Evolutionary conservation across 1,284 basidiomycete genomes (phyloP).

Genomic region (Malassezia yamatoensis): DNA sequence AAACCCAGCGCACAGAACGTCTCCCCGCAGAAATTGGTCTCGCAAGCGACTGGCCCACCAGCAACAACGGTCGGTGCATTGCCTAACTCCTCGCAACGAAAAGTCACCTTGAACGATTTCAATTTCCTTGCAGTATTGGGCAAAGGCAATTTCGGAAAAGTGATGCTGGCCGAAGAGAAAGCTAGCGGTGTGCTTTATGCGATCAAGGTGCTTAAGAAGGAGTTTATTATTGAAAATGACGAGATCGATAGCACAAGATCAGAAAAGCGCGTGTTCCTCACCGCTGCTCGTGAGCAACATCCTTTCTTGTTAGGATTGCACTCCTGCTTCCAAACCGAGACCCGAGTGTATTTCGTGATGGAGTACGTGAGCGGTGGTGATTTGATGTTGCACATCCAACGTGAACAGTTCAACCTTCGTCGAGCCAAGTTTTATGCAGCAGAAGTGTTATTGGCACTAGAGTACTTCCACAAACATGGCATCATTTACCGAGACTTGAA

Average conservation of each 20-base stretch:
- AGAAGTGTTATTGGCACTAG: constrained; percentile 90
- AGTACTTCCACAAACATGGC: constrained; percentile 96
- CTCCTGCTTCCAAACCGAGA: constrained; percentile 99
- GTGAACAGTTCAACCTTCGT: constrained; percentile 67
- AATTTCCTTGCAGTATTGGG: constrained; percentile 97
- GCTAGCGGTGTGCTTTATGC: constrained; percentile 75
- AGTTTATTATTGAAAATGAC: constrained; percentile 99
- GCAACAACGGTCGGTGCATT: not conserved
- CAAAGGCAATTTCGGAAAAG: constrained; percentile 99
- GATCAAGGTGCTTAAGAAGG: constrained; percentile 99
- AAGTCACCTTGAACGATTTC: constrained; percentile 94
- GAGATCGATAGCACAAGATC: constrained; percentile 99
- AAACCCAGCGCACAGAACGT: not conserved
- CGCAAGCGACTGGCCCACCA: constrained; percentile 9
- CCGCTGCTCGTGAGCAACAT: constrained; percentile 89
- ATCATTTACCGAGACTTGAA: constrained; percentile 84
- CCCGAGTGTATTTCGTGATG: constrained; percentile 79
- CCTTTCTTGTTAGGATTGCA: constrained; percentile 93
- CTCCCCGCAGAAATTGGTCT: constrained; percentile 12
- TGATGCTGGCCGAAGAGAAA: constrained; percentile 99
- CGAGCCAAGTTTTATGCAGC: constrained; percentile 96
- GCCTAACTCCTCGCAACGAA: constrained; percentile 56
- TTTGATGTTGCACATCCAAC: constrained; percentile 71
- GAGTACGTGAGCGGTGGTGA: constrained; percentile 66
- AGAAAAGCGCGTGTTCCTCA: constrained; percentile 94